Evolutionary conservation across 2,329 filamentous ascomycete genomes (phyloP).

Genomic region (Alternaria gansuensis): DNA sequence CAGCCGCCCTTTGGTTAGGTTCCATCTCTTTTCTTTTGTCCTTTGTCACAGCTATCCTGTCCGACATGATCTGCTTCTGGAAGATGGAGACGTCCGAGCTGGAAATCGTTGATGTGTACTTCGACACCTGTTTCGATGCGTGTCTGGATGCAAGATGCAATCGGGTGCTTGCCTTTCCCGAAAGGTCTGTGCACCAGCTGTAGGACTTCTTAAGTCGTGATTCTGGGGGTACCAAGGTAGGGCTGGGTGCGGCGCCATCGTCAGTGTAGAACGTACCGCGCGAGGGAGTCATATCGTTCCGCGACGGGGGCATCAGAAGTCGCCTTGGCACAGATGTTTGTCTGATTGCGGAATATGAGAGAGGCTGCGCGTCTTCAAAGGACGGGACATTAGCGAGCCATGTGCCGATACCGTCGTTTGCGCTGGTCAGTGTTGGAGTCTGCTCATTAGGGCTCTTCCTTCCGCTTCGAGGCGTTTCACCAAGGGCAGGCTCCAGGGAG

Average conservation of each 20-base stretch:
- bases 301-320: constrained; percentile 25
- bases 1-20: constrained; percentile 35
- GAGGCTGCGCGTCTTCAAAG: constrained; percentile 30
- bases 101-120: constrained; percentile 35
- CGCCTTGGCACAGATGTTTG: constrained; percentile 1
- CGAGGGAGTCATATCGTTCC: constrained; percentile 29
- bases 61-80: constrained; percentile 37
- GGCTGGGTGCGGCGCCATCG: constrained; percentile 34
- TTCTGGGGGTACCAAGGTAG: constrained; percentile 32
- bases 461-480: constrained; percentile 35
- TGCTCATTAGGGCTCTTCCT: constrained; percentile 28
- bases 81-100: constrained; percentile 42
- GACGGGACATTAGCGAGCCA: constrained; percentile 44
- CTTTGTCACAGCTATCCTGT: constrained; percentile 43
- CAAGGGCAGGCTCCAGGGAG: constrained; percentile 33
- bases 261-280: constrained; percentile 45
- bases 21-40: constrained; percentile 38
- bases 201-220: constrained; percentile 32
- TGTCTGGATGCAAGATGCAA: constrained; percentile 14
- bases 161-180: constrained; percentile 24
- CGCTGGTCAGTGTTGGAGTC: constrained; percentile 16
- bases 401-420: constrained; percentile 37
- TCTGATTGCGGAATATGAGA: constrained; percentile 28
- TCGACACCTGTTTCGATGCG: constrained; percentile 20
- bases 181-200: constrained; percentile 38